Evolutionary conservation across 257 asterid genomes (phyloP), one percentile per base, ranked within the genome.

Genomic region (Cinchona pubescens): DNA sequence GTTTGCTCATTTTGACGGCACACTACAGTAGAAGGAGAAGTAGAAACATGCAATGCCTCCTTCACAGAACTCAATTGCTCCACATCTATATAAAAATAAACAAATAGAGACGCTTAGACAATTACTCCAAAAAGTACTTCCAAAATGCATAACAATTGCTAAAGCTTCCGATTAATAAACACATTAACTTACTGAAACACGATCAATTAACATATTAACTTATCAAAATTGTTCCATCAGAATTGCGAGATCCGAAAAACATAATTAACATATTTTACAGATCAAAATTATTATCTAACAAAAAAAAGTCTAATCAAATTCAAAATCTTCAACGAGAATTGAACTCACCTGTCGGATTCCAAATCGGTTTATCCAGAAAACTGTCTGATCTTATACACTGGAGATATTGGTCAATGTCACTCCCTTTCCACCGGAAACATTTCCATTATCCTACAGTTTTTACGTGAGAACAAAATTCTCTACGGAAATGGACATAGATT

Each of bases 1-100:
- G 77, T 89, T 70, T 89, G 90, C 84, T 95, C 99, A 38, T 79
- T 77, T 78, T 91, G 96, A 0, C 98, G 94, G 75, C 99, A 95
- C 43, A 83, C 77, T 12, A 90, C 82, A 55, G 71, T 81, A 0
- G 78, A 67, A 64, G 94, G 98, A 45, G 89, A 83, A 73, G 95
- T 85, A 14, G 98, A 95, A 72, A 92, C 91, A 73, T 95, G 97
- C 69, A 95, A 71, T 32, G 90, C 92, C 89, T 91, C 96, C 77
- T 91, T 92, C 77, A 89, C 96, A 3, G 80, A 81, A 76, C 87
- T 86, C 86, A 95, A 32, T 23, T 92, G 97, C 87, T 83, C 87
- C 81, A 70, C 37, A 79, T 95, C 98, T 95, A 68, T 30, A 25
- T 37, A 16, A 56, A 38, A 78, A 45, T 55, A 61, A 78, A 11